Base-by-base conservation (phyloP, 352 stramenopile species). In the Globisporangium takayamanum region DNA sequence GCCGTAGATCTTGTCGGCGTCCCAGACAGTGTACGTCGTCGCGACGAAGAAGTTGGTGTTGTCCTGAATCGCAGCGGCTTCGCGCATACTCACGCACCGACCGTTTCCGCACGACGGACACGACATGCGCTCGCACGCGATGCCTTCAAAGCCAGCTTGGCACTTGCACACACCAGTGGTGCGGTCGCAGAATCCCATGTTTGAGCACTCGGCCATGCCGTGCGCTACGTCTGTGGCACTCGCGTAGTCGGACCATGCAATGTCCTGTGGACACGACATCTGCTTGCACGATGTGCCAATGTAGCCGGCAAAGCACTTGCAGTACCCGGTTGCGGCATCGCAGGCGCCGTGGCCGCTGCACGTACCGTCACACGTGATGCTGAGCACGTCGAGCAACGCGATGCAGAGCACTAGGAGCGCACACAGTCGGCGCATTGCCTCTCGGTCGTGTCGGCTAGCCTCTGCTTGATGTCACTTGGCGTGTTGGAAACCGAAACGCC, bases 111-210 rank as follows among this genome's bases (percentile, higher is more conserved):
- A 91, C n/a, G 65, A 42, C 3, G 76, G 81, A 37, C 78, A 89
- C 14, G 71, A 62, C 60, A 89, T 76, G 60, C 74, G 66, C 55
- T 89, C 76, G 62, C 90, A 97, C 3, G 89, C 89, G 10, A 73
- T 69, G 33, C 84, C 84, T 66, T 89, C 76, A 58, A 88, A 92
- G 50, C 81, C 78, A 11, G 59, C 28, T 30, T 79, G 63, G 57
- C 84, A 90, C 28, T 58, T 60, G 57, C 81, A 93, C 15, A 59
- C 51, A 10, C 92, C 92, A 0, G 70, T 86, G 3, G 55, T 63
- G 44, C 84, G 72, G 64, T 97, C 79, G 63, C 91, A 97, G 25
- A 71, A 42, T 48, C 91, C 91, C 73, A 88, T 90, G 58, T 85
- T 83, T 48, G 76, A 89, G 60, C 91, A 98, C 61, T 97, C 90